Percentiles rank a stretch among this genome's conserved stretches.
Evolutionary conservation across 1,139 yeast genomes (phyloP).

Genomic region (Protomyces inundatus): DNA sequence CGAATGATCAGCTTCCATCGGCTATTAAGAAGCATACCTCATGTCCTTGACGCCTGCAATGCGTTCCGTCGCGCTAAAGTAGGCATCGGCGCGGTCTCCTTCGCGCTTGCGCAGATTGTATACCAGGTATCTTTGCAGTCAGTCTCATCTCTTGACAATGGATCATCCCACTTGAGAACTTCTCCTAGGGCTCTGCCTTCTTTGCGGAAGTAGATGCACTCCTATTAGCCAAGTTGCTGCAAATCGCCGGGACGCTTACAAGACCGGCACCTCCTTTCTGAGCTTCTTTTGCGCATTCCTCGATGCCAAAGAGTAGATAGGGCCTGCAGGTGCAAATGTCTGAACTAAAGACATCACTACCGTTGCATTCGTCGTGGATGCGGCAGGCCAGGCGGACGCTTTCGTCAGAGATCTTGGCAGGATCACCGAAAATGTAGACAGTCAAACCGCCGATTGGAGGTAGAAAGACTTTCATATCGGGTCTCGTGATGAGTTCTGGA

Average conservation of each 20-base stretch:
- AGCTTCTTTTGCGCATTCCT: conserved; percentile 60
- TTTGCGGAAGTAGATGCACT: conserved; percentile 51
- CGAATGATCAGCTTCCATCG: conserved; percentile 46
- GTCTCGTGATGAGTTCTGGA: conserved; percentile 59
- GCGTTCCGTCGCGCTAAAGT: conserved; percentile 55
- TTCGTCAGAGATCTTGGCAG: conserved; percentile 49
- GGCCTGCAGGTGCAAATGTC: conserved; percentile 65
- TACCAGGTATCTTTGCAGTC: conserved; percentile 48
- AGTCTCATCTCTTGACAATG: background rate
- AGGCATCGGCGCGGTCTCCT: conserved; percentile 60
- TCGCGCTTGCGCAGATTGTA: conserved; percentile 62
- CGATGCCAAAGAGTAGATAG: conserved; percentile 55
- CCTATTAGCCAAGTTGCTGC: background rate
- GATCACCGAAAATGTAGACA: conserved; percentile 58
- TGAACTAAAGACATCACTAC: conserved; percentile 53
- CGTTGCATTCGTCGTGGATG: conserved; percentile 59
- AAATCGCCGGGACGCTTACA: conserved; percentile 36
- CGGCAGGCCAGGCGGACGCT: conserved; percentile 50
- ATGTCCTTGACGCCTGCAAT: conserved; percentile 18
- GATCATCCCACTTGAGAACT: conserved; percentile 38
- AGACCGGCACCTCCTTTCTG: conserved; percentile 58
- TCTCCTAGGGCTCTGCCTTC: conserved; percentile 64
- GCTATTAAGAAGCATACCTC: conserved; percentile 52
- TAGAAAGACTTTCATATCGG: conserved; percentile 55
- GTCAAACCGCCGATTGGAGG: conserved; percentile 54